Percentiles rank a stretch among this genome's conserved stretches.
phyloP scores from a whole-genome alignment of 768 basidiomycete genomes.

The Glaciozyma antarctica region DNA sequence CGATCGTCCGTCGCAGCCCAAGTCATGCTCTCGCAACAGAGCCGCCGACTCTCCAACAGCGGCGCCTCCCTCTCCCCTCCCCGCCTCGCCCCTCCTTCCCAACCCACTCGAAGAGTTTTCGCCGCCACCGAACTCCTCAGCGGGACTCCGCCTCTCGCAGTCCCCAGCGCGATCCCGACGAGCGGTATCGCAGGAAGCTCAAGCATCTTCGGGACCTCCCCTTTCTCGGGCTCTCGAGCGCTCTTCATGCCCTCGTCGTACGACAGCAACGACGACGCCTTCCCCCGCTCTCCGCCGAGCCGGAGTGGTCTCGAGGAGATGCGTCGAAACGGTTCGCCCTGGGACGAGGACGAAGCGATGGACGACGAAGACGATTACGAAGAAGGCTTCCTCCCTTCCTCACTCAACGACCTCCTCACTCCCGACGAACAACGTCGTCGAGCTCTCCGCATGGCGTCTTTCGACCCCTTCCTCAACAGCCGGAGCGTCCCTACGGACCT shows the following conservation, averaged over 20 bases:
- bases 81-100: not conserved
- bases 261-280: conserved; percentile 22
- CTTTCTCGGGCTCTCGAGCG: conserved; percentile 27
- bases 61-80: conserved; percentile 21
- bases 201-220: conserved; percentile 29
- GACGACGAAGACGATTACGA: conserved; percentile 22
- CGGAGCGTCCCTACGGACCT: conserved; percentile 45
- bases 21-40: conserved; percentile 24
- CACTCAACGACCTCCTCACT: conserved; percentile 77
- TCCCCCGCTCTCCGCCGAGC: not conserved
- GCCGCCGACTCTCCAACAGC: conserved; percentile 16
- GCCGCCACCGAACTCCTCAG: not conserved
- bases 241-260: conserved; percentile 29
- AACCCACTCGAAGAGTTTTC: not conserved
- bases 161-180: conserved; percentile 3
- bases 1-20: conserved; percentile 21
- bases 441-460: conserved; percentile 42
- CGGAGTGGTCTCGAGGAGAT: not conserved
- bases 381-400: conserved; percentile 63
- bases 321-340: too few species aligned
- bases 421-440: conserved; percentile 74
- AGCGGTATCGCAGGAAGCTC: not conserved
- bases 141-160: not conserved
- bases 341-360: not conserved
- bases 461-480: conserved; percentile 12